A percentile compares a stretch with the other conserved stretches of the same genome.
phyloP scores from a whole-genome alignment of 768 basidiomycete species.

The Leccinum disarticulatum region DNA sequence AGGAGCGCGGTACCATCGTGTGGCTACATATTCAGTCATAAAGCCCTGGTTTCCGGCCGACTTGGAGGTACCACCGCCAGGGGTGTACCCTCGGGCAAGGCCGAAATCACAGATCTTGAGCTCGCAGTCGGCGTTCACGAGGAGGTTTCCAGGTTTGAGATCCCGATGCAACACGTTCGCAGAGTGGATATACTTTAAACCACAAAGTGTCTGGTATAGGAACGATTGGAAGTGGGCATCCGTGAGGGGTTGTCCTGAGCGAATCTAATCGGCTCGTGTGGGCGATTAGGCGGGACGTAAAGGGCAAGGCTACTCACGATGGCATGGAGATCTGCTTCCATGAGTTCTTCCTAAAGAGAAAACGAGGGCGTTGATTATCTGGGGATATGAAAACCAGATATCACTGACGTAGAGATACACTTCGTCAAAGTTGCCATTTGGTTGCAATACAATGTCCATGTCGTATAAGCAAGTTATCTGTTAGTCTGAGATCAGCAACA shows the following conservation, averaged over 20 bases:
- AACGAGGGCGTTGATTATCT: slow-evolving; percentile 1
- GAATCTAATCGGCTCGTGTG: slow-evolving; percentile 49
- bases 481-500: slow-evolving; percentile 6
- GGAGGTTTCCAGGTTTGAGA: slow-evolving; percentile 90
- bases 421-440: slow-evolving; percentile 91
- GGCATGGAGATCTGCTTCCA: slow-evolving; percentile 99
- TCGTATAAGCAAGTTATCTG: slow-evolving; percentile 97
- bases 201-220: slow-evolving; percentile 97
- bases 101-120: slow-evolving; percentile 99
- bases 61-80: slow-evolving; percentile 71
- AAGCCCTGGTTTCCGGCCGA: slow-evolving; percentile 86
- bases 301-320: slow-evolving; percentile 58
- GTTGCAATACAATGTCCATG: slow-evolving; percentile 96
- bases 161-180: slow-evolving; percentile 97
- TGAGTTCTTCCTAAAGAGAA: slow-evolving; percentile 83
- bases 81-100: slow-evolving; percentile 90
- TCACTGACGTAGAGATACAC: slow-evolving; percentile 84
- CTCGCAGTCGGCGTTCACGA: slow-evolving; percentile 98
- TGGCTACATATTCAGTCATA: slow-evolving; percentile 99
- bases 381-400: background rate
- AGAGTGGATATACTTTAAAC: slow-evolving; percentile 96
- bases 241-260: slow-evolving; percentile 84
- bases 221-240: slow-evolving; percentile 95
- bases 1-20: slow-evolving; percentile 96
- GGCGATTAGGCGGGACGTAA: background rate